Conservation (phyloP, 768 basidiomycete species). For the Trametes elegans region DNA sequence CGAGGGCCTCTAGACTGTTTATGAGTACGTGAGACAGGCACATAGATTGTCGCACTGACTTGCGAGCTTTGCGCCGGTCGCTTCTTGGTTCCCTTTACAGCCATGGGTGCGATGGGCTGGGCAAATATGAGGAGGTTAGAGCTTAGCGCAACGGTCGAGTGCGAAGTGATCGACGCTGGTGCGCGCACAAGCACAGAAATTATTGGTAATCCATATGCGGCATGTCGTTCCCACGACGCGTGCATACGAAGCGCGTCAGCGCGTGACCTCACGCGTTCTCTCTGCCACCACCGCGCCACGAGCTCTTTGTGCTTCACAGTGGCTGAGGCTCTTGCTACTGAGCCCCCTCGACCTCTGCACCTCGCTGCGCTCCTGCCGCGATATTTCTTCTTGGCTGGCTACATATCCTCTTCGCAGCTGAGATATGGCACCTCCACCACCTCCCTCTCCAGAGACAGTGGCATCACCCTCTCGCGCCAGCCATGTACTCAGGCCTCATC, state of each 20-base stretch:
- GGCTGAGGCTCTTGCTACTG: not conserved
- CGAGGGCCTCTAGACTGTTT: slow-evolving; percentile 36
- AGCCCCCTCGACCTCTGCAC: too few species aligned
- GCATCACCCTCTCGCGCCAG: slow-evolving; percentile 47
- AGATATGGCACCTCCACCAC: not conserved
- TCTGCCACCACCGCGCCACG: not conserved
- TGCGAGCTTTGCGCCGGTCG: slow-evolving; percentile 31
- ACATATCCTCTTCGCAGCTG: too few species aligned
- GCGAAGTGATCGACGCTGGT: not conserved
- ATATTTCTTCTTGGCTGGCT: not conserved
- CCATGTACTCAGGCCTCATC: slow-evolving; percentile 74
- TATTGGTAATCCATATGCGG: not conserved
- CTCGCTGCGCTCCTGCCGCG: not conserved
- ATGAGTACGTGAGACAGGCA: not conserved
- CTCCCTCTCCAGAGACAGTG: slow-evolving; percentile 30
- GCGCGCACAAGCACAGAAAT: slow-evolving; percentile 5
- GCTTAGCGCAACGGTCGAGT: not conserved
- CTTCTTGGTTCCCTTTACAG: slow-evolving; percentile 25
- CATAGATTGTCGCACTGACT: slow-evolving; percentile 25
- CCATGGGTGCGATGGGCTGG: slow-evolving; percentile 15
- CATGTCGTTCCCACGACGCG: slow-evolving; percentile 12
- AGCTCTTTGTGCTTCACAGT: not conserved
- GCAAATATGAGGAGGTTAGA: not conserved
- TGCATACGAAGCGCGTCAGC: not conserved
- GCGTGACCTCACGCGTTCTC: slow-evolving; percentile 6